Conservation (phyloP, 306 rosid genomes). For the Trifolium fragiferum region DNA sequence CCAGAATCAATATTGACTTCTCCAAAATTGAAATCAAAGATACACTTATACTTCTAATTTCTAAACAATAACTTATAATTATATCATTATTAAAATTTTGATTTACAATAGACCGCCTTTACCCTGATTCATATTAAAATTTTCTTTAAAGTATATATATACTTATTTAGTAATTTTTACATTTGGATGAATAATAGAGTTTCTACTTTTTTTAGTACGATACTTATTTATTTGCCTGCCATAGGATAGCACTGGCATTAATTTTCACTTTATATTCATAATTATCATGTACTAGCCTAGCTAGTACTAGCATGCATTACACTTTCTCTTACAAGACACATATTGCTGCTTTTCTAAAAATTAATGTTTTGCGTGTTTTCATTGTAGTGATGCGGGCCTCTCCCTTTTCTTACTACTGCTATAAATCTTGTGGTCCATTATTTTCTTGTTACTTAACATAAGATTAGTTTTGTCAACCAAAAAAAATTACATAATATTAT, state of each 20-base stretch:
- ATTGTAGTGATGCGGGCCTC: constrained; percentile 25
- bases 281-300: constrained; percentile 18
- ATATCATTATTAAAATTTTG: no score
- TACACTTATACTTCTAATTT: no score
- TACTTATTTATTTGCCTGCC: constrained; percentile 37
- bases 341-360: constrained; percentile 35
- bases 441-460: no score
- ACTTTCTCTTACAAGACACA: neutral
- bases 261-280: constrained; percentile 35
- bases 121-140: no score
- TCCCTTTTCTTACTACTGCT: constrained; percentile 8
- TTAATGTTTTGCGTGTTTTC: constrained; percentile 37
- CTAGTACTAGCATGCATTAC: constrained; percentile 4
- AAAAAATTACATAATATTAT: no score
- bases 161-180: constrained; percentile 34
- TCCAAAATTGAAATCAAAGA: no score
- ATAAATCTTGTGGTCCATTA: constrained; percentile 43
- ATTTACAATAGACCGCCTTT: no score
- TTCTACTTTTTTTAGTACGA: constrained; percentile 31
- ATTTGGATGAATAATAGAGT: constrained; percentile 14
- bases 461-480: no score
- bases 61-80: no score
- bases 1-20: no score
- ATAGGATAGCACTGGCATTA: constrained; percentile 37
- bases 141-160: neutral